A percentile compares a stretch with the other conserved stretches of the same genome.
Evolutionary conservation across 164 flowering plant species (phyloP).

Genomic region (Macadamia integrifolia): DNA sequence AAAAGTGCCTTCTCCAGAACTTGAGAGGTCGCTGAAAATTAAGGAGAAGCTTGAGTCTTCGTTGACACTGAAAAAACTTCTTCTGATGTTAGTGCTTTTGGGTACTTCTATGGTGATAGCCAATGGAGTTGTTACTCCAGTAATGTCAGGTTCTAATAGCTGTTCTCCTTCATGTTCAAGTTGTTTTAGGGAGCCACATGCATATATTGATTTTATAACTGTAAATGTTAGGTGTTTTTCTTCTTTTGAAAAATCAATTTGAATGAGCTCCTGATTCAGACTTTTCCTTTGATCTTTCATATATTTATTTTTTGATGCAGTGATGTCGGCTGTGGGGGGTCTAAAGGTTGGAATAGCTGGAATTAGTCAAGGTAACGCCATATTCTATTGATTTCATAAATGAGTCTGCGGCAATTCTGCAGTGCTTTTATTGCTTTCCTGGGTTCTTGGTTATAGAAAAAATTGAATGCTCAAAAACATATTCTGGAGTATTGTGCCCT

Average conservation of each 20-base stretch:
- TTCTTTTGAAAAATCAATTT: too few species aligned
- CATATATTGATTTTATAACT: too few species aligned
- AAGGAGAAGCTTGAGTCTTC: slow-evolving; percentile 90
- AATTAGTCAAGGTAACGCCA: slow-evolving; percentile 57
- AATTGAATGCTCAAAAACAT: too few species aligned
- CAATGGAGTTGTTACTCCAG: slow-evolving; percentile 94
- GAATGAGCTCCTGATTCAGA: background rate
- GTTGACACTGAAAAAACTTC: slow-evolving; percentile 66
- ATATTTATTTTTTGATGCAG: slow-evolving; percentile 39
- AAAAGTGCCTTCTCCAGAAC: slow-evolving; percentile 96
- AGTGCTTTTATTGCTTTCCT: too few species aligned
- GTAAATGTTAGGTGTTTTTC: too few species aligned
- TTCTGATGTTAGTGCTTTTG: slow-evolving; percentile 80
- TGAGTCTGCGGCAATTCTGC: too few species aligned
- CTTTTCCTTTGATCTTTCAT: background rate
- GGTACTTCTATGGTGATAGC: slow-evolving; percentile 99
- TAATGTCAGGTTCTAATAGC: slow-evolving; percentile 81
- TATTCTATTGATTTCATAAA: background rate
- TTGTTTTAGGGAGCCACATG: background rate
- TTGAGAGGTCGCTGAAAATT: slow-evolving; percentile 90
- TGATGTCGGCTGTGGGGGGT: slow-evolving; percentile 92
- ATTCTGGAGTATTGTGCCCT: too few species aligned
- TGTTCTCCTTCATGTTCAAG: background rate
- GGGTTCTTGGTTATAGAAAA: too few species aligned
- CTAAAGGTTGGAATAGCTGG: slow-evolving; percentile 73